phyloP scores from a whole-genome alignment of 148 eudicot species.

The Rhododendron griersonianum region DNA sequence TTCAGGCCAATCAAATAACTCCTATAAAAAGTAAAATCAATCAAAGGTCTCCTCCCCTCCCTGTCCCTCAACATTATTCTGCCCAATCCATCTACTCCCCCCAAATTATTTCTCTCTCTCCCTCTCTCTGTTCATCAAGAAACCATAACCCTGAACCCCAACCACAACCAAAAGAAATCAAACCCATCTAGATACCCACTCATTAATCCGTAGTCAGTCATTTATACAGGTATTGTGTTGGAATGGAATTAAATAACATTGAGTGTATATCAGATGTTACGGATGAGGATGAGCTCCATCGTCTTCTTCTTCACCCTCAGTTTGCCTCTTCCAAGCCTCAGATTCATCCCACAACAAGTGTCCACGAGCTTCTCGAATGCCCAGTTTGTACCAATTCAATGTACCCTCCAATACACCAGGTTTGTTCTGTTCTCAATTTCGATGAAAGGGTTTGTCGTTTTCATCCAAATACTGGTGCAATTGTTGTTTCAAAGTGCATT shows the following conservation, averaged over 20 bases:
- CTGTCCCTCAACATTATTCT: not conserved
- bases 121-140: not conserved
- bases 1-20: not conserved
- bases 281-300: conserved; percentile 62
- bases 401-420: conserved; percentile 99
- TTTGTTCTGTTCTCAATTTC: conserved; percentile 18
- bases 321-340: conserved; percentile 49
- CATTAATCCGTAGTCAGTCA: not conserved
- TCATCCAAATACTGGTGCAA: not conserved
- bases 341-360: conserved; percentile 62
- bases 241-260: conserved; percentile 68
- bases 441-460: not conserved
- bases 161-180: conserved; percentile 4
- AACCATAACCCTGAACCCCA: not conserved
- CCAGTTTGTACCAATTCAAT: conserved; percentile 95
- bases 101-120: not conserved
- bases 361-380: conserved; percentile 94
- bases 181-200: conserved; percentile 8
- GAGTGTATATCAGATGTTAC: conserved; percentile 69
- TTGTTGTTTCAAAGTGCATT: not conserved
- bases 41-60: not conserved
- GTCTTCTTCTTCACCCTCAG: conserved; percentile 28
- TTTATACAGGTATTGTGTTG: not conserved
- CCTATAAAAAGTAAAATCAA: not conserved
- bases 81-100: not conserved